Conservation (phyloP, 768 basidiomycete species). For the Boletus sp. region DNA sequence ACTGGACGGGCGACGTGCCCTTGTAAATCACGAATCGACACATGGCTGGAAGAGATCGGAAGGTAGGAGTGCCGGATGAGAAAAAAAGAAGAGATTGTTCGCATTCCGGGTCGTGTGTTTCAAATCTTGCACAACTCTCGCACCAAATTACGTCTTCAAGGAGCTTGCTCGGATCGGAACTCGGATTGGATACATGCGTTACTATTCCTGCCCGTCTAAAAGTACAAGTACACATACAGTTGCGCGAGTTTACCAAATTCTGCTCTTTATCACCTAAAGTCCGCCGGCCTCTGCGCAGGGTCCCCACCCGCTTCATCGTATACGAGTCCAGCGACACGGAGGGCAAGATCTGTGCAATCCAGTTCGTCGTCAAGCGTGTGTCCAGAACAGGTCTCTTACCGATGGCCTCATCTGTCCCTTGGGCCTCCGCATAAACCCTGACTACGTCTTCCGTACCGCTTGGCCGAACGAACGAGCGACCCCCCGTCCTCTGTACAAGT, state of each 20-base stretch:
- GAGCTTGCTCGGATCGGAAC: background rate
- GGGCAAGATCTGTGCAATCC: constrained; percentile 67
- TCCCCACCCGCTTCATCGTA: constrained; percentile 86
- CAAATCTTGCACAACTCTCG: constrained; percentile 9
- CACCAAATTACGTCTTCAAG: constrained; percentile 27
- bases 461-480: constrained; percentile 91
- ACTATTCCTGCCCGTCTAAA: background rate
- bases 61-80: background rate
- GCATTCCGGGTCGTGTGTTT: background rate
- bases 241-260: background rate
- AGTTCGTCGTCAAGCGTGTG: constrained; percentile 1
- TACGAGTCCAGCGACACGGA: constrained; percentile 80
- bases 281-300: constrained; percentile 68
- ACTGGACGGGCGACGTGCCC: constrained; percentile 87
- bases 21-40: constrained; percentile 95
- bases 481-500: constrained; percentile 76
- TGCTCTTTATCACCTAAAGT: constrained; percentile 56
- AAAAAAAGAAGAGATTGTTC: background rate
- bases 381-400: constrained; percentile 44
- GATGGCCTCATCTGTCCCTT: constrained; percentile 69
- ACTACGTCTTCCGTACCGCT: constrained; percentile 99
- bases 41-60: constrained; percentile 42
- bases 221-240: constrained; percentile 8
- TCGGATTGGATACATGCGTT: background rate
- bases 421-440: constrained; percentile 94